Conservation (phyloP, 2,329 filamentous ascomycete genomes). For the Talaromyces albobiverticillius region DNA sequence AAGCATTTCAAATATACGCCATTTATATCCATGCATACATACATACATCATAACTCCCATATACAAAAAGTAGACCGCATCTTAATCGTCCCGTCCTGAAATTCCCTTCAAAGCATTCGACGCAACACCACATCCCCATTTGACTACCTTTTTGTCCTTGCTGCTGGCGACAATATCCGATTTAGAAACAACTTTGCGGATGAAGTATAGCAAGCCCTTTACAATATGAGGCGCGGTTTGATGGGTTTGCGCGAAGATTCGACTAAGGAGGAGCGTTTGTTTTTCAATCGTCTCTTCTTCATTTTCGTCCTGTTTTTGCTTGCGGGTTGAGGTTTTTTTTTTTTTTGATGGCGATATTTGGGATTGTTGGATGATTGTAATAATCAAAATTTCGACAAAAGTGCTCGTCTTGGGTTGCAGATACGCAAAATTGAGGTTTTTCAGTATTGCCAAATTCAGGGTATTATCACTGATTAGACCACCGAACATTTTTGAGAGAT, state of each 20-base stretch:
- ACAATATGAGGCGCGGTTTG: slow-evolving; percentile 63
- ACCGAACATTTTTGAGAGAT: slow-evolving; percentile 66
- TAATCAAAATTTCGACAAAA: slow-evolving; percentile 78
- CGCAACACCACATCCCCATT: slow-evolving; percentile 43
- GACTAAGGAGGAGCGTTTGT: slow-evolving; percentile 49
- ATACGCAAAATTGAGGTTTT: slow-evolving; percentile 71
- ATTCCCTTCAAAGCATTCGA: slow-evolving; percentile 32
- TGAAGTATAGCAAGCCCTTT: slow-evolving; percentile 73
- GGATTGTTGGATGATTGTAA: slow-evolving; percentile 69
- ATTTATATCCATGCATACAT: not conserved
- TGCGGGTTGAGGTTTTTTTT: slow-evolving; percentile 29
- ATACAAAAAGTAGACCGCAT: not conserved
- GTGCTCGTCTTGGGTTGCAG: slow-evolving; percentile 71
- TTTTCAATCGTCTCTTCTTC: slow-evolving; percentile 15
- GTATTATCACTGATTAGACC: slow-evolving; percentile 59
- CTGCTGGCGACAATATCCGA: slow-evolving; percentile 55
- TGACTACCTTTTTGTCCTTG: slow-evolving; percentile 52
- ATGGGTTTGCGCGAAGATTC: slow-evolving; percentile 64
- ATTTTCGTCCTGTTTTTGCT: slow-evolving; percentile 14
- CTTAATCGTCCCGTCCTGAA: slow-evolving; percentile 26
- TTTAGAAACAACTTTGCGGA: slow-evolving; percentile 70
- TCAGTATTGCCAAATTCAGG: slow-evolving; percentile 57
- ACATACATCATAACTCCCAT: not conserved
- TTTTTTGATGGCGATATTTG: slow-evolving; percentile 19
- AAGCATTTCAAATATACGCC: too few relatives aligned